Evolutionary conservation across 352 stramenopile species (phyloP), one percentile per base, ranked within the genome.

Genomic region (Blastocystis sp.): DNA sequence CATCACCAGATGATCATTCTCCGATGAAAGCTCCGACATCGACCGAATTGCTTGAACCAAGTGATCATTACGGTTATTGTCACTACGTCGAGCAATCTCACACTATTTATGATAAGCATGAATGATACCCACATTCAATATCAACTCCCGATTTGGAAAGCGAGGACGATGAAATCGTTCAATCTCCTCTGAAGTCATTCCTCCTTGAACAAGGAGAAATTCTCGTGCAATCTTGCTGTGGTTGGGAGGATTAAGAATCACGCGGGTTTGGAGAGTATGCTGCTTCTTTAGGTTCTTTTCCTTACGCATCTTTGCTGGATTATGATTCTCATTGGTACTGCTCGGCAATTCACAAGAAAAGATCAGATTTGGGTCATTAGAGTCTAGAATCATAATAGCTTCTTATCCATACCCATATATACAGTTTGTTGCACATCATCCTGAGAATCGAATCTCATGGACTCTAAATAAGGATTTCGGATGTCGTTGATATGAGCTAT

Each of bases 151-250:
- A 43, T 57, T 51, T 12, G 71, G 71, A 56, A 83, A 46, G 39
- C 49, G 52, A 27, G 71, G 71, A 51, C 71, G 71, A 42, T 83
- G 71, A 43, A 83, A 83, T 12, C 71, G 71, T 16, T 21, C 24
- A 43, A 83, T 83, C 14, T 83, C 71, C 51, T 65, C 46, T 21
- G 14, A 29, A 19, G 49, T 83, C 19, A 83, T 52, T 46, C 32
- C 57, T 7, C 71, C 71, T 35, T 61, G 71, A 1, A 83, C 37
- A 14, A 83, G 49, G 1, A 39, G 14, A 32, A 83, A 83, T 43
- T 83, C 71, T 5, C 27, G 24, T 9, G 71, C 71, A 35, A 83
- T 83, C 43, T 83, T 83, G 71, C 71, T 83, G 71, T 83, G 49
- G 49, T 65, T 83, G n/a, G 71, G 71, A 21, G 71, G 71, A 56